Evolutionary conservation across 2,329 filamentous ascomycete species (phyloP), one percentile per base, ranked within the genome.

Genomic region (Whalleya microplaca): DNA sequence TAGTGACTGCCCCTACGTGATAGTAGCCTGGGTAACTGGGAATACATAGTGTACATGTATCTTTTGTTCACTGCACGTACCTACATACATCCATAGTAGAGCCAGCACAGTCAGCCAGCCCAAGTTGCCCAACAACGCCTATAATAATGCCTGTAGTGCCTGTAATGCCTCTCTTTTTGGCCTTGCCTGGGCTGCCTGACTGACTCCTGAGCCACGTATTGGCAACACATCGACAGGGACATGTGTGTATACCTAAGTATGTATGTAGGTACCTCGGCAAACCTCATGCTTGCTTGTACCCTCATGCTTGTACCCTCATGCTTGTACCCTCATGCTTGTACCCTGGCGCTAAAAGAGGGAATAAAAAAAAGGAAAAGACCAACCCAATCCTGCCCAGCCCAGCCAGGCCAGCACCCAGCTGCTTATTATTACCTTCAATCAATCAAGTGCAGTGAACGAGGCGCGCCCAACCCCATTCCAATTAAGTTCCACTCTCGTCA

Each of bases 401-500:
- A 62, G 56, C n/a, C n/a, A n/a, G n/a, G n/a, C n/a, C n/a, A n/a
- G n/a, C n/a, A n/a, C n/a, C n/a, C n/a, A n/a, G n/a, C n/a, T n/a
- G n/a, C n/a, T n/a, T n/a, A n/a, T n/a, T n/a, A n/a, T 57, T 63
- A 37, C 8, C 32, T 37, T 37, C 5, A 29, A 29, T 12, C 27
- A 29, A 29, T 29, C 27, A n/a, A n/a, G 27, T 29, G 5, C 5
- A 29, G 27, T 29, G 55, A 47, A 48, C 54, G 58, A 62, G 60
- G 60, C 60, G 60, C 61, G 56, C 58, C 56, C 58, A 55, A 64
- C 55, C 56, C 51, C 61, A 59, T 55, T 59, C 58, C 55, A 61
- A 54, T 54, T 53, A 51, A 57, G 53, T 52, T 48, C 56, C 47
- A 55, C 54, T 59, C 54, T 59, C 45, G 42, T 50, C 58, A 59